Evolutionary conservation across 2,329 filamentous ascomycete species (phyloP).

Genomic region (Exophiala oligosperma): DNA sequence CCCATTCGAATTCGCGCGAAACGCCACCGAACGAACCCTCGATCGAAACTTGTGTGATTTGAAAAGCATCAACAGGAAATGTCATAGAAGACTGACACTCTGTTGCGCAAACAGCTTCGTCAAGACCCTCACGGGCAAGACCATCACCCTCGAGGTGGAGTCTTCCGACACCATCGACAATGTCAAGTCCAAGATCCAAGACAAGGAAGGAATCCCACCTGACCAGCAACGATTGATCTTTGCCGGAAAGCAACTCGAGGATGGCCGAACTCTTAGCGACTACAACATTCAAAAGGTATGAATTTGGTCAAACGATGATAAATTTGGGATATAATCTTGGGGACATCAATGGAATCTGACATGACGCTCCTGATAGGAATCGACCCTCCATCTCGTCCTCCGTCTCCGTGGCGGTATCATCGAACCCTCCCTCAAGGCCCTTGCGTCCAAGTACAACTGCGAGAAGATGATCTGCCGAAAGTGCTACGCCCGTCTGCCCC

Average conservation of each 20-base stretch:
- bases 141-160: conserved; percentile 99
- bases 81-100: neutral
- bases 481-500: conserved; percentile 99
- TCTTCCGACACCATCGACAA: conserved; percentile 99
- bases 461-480: conserved; percentile 99
- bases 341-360: neutral
- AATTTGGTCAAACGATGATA: neutral
- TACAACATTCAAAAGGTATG: conserved; percentile 99
- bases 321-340: too few species aligned
- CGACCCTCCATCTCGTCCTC: conserved; percentile 96
- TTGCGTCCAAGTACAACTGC: conserved; percentile 99
- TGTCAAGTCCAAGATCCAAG: conserved; percentile 99
- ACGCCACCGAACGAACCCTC: conserved; percentile 3
- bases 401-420: conserved; percentile 99
- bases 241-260: conserved; percentile 98
- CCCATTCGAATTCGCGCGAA: conserved; percentile 16
- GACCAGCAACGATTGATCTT: conserved; percentile 99
- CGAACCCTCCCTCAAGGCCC: conserved; percentile 96
- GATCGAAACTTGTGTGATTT: conserved; percentile 29
- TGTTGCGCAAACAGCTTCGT: conserved; percentile 73
- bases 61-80: conserved; percentile 9
- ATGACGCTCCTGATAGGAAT: conserved; percentile 64
- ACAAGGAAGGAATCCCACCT: conserved; percentile 98
- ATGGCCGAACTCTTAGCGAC: conserved; percentile 93
- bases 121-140: conserved; percentile 99